Conservation (phyloP, 2,329 filamentous ascomycete genomes). For the Tolypocladium endophyticum region DNA sequence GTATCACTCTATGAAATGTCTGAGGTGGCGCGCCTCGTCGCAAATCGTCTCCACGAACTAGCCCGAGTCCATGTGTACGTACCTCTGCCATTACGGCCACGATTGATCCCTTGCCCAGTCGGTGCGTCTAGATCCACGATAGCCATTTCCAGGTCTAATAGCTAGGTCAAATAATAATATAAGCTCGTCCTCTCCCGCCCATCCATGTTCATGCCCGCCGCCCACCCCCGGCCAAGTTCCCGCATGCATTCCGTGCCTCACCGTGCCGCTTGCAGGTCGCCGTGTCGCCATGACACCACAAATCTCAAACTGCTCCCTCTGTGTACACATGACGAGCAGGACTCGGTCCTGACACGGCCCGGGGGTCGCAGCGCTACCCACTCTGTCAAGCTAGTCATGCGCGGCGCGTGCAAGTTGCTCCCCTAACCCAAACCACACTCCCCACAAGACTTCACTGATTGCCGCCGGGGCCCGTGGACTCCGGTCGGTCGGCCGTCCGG, state of each 20-base stretch:
- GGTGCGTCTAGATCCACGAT: neutral
- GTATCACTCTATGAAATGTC: neutral
- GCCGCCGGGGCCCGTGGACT: constrained; percentile 5
- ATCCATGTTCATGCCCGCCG: neutral
- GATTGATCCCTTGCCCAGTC: neutral
- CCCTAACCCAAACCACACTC: neutral
- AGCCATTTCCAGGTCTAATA: constrained; percentile 2
- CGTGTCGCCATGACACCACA: neutral
- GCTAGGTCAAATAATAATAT: constrained; percentile 2
- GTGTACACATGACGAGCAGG: neutral
- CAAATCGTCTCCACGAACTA: neutral
- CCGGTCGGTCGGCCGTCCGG: constrained; percentile 2
- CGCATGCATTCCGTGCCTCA: too few species aligned
- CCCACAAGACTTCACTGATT: neutral
- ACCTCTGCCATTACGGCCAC: neutral
- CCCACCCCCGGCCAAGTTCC: too few species aligned
- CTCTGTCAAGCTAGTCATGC: neutral
- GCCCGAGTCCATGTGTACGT: neutral
- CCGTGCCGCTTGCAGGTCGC: neutral
- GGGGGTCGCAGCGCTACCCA: neutral
- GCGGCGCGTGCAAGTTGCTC: neutral
- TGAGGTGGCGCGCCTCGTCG: neutral
- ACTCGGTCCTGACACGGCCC: neutral
- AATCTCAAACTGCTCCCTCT: neutral
- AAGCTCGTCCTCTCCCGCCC: neutral